Percentiles rank a stretch among this genome's conserved stretches.
Evolutionary conservation across 2,329 filamentous ascomycete species (phyloP).

Genomic region (Myotisia sp.): DNA sequence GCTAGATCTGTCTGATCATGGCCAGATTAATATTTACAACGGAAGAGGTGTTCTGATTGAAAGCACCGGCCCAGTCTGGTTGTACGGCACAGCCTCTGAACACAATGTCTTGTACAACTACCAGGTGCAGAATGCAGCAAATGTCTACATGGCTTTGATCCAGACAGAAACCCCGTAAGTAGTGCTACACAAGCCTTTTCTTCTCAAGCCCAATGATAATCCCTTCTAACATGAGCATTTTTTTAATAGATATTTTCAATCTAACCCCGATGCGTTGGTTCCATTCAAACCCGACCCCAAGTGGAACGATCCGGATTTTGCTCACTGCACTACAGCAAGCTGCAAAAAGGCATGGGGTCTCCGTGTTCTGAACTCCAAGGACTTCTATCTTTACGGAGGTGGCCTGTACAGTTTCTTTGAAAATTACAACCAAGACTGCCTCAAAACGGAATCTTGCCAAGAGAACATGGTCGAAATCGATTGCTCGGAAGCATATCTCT

Average conservation of each 20-base stretch:
- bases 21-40: conserved; percentile 63
- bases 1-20: conserved; percentile 57
- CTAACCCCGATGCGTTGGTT: conserved; percentile 58
- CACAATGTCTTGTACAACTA: conserved; percentile 60
- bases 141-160: conserved; percentile 69
- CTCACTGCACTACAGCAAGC: conserved; percentile 38
- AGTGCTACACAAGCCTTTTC: neutral
- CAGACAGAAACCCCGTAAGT: conserved; percentile 79
- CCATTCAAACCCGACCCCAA: conserved; percentile 28
- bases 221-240: neutral
- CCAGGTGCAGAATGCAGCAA: conserved; percentile 60
- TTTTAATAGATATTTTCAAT: conserved; percentile 48
- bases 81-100: conserved; percentile 58
- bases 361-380: conserved; percentile 51
- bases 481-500: conserved; percentile 45
- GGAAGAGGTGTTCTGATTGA: conserved; percentile 73
- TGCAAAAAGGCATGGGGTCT: conserved; percentile 69
- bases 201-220: too few relatives aligned
- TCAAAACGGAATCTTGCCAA: conserved; percentile 56
- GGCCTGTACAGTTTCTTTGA: conserved; percentile 74
- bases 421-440: conserved; percentile 61
- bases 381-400: conserved; percentile 56
- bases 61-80: conserved; percentile 51
- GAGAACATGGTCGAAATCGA: conserved; percentile 63
- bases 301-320: conserved; percentile 37